Evolutionary conservation across 805 yeast species (phyloP).

Genomic region (Lachancea sp.): DNA sequence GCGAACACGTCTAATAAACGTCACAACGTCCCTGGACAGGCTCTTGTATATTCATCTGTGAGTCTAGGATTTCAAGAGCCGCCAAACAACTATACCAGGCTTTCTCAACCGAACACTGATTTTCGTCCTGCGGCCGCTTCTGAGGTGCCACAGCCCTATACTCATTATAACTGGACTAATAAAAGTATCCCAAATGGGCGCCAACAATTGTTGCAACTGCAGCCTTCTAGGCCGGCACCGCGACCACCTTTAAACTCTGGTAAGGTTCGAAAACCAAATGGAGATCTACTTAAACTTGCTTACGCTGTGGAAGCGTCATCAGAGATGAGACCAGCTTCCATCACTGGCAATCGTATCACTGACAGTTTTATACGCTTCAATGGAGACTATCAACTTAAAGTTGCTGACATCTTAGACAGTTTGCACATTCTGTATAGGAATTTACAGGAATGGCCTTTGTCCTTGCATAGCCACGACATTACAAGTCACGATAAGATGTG

Average conservation of each 20-base stretch:
- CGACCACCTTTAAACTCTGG: not conserved
- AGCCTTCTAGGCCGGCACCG: not conserved
- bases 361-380: constrained; percentile 5
- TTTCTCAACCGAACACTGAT: not conserved
- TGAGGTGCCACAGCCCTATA: not conserved
- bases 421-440: not conserved
- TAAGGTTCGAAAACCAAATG: constrained; percentile 4
- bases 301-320: constrained; percentile 8
- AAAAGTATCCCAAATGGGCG: not conserved
- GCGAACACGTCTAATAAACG: not conserved
- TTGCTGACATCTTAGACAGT: constrained; percentile 6
- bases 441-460: constrained; percentile 9
- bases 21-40: not conserved
- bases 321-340: not conserved
- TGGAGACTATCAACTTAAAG: constrained; percentile 8
- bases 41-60: not conserved
- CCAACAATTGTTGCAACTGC: not conserved
- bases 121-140: not conserved
- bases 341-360: not conserved
- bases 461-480: constrained; percentile 7
- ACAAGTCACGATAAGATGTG: not conserved
- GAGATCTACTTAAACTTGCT: constrained; percentile 3
- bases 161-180: not conserved
- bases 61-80: not conserved
- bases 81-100: not conserved